These are phyloP conservation scores for Ramaria rubella DNA, from an alignment of 768 basidiomycete genomes.

Conservation along the genomic window DNA sequence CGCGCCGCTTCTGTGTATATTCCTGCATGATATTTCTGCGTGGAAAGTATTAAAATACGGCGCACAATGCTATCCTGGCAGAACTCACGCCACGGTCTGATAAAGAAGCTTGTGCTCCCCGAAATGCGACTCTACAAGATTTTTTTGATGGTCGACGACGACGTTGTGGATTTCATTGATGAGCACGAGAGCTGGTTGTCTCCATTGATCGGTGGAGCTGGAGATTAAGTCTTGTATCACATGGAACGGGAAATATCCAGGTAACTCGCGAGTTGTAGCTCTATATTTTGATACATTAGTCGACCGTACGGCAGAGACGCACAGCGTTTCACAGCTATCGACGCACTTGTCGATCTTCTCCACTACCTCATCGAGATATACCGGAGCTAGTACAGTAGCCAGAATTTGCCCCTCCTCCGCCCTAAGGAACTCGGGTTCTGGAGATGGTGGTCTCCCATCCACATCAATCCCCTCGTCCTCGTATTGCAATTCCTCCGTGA, in stretches of 20 bases:
- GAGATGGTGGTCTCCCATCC: background rate
- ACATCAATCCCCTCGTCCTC: background rate
- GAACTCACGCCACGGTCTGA: conserved; percentile 40
- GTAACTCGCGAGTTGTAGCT: conserved; percentile 4
- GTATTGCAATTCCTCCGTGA: too few relatives aligned
- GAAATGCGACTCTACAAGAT: conserved; percentile 46
- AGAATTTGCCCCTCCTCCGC: conserved; percentile 32
- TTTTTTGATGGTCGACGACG: conserved; percentile 34
- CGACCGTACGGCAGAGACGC: background rate
- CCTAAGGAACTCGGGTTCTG: conserved; percentile 28
- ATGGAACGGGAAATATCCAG: conserved; percentile 5
- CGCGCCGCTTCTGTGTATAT: conserved; percentile 40
- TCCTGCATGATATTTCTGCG: conserved; percentile 44
- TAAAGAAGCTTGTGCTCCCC: conserved; percentile 42
- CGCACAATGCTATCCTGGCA: background rate
- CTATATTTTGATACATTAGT: background rate
- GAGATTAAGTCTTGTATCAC: conserved; percentile 5
- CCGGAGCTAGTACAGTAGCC: conserved; percentile 19
- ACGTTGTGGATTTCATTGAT: conserved; percentile 34
- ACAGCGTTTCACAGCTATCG: background rate
- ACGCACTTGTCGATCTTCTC: conserved; percentile 41
- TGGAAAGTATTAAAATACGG: background rate
- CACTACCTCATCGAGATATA: conserved; percentile 51
- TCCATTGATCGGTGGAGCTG: conserved; percentile 11
- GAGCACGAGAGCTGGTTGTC: conserved; percentile 37